phyloP scores from a whole-genome alignment of 805 yeast species.

The Zygosaccharomyces bailii region DNA sequence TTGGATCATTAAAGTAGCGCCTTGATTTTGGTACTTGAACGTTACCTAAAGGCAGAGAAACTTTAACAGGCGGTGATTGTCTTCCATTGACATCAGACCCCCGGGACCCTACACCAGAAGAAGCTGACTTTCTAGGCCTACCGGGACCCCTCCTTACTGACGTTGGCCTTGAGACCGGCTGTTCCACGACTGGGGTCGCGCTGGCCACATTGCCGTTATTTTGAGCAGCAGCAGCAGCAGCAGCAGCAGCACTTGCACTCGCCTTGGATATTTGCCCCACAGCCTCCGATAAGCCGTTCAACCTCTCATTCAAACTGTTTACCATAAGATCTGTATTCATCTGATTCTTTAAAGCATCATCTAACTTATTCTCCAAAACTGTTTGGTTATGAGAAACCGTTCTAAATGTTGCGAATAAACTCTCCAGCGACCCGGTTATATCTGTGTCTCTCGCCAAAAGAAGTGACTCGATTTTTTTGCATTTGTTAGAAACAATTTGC shows the following conservation, averaged over 20 bases:
- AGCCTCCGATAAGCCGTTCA: constrained; percentile 16
- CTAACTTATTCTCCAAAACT: constrained; percentile 36
- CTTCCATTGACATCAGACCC: constrained; percentile 2
- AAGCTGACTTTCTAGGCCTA: constrained; percentile 32
- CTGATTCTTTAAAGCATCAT: constrained; percentile 36
- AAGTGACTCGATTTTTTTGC: constrained; percentile 19
- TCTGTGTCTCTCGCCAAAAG: constrained; percentile 20
- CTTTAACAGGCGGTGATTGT: constrained; percentile 16
- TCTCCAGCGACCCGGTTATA: constrained; percentile 21
- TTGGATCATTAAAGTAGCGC: constrained; percentile 33
- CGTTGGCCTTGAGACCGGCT: constrained; percentile 11
- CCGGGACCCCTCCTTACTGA: constrained; percentile 34
- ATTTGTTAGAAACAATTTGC: constrained; percentile 13
- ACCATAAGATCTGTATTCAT: constrained; percentile 36
- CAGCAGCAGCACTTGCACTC: background rate
- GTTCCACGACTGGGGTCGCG: constrained; percentile 1
- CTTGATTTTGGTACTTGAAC: constrained; percentile 32
- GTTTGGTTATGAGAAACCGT: constrained; percentile 34
- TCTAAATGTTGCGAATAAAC: constrained; percentile 28
- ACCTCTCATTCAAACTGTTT: constrained; percentile 27
- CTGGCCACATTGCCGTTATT: background rate
- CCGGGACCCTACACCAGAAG: constrained; percentile 7
- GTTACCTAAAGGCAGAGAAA: constrained; percentile 29
- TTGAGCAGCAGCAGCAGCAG: constrained; percentile 1
- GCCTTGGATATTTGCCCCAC: constrained; percentile 9